A percentile compares a stretch with the other conserved stretches of the same genome.
Evolutionary conservation across 2,329 filamentous ascomycete species (phyloP).

Genomic region (Cladosporium sp.): DNA sequence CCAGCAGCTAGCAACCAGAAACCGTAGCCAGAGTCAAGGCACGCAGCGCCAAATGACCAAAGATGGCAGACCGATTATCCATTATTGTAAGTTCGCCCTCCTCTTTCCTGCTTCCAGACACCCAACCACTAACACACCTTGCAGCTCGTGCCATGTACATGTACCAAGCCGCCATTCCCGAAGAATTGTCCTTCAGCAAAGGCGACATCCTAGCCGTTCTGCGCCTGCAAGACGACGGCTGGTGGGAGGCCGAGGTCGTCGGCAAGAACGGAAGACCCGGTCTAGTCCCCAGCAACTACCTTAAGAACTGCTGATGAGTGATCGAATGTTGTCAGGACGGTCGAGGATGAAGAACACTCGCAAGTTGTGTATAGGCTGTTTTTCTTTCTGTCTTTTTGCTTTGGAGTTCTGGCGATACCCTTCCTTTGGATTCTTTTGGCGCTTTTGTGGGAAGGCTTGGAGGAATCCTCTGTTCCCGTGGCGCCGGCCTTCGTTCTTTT

Average conservation of each 20-base stretch:
- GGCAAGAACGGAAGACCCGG: slow-evolving; percentile 53
- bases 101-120: background rate
- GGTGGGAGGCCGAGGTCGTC: slow-evolving; percentile 97
- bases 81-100: slow-evolving; percentile 73
- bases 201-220: slow-evolving; percentile 86
- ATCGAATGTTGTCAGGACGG: background rate
- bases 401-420: slow-evolving; percentile 11
- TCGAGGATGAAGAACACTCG: background rate
- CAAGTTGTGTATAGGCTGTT: background rate
- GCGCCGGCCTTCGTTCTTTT: background rate
- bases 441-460: background rate
- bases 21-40: slow-evolving; percentile 80
- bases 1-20: slow-evolving; percentile 39
- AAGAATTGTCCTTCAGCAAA: slow-evolving; percentile 88
- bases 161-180: slow-evolving; percentile 90
- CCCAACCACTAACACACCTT: slow-evolving; percentile 4
- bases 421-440: background rate
- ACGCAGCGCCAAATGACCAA: slow-evolving; percentile 78
- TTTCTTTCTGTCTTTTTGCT: background rate
- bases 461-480: background rate
- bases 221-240: slow-evolving; percentile 91
- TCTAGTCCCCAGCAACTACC: slow-evolving; percentile 63
- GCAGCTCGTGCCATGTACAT: slow-evolving; percentile 88
- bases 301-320: slow-evolving; percentile 49
- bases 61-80: slow-evolving; percentile 81